A percentile compares a stretch with the other conserved stretches of the same genome.
phyloP scores from a whole-genome alignment of 306 rosid species.

The Rubus idaeus region DNA sequence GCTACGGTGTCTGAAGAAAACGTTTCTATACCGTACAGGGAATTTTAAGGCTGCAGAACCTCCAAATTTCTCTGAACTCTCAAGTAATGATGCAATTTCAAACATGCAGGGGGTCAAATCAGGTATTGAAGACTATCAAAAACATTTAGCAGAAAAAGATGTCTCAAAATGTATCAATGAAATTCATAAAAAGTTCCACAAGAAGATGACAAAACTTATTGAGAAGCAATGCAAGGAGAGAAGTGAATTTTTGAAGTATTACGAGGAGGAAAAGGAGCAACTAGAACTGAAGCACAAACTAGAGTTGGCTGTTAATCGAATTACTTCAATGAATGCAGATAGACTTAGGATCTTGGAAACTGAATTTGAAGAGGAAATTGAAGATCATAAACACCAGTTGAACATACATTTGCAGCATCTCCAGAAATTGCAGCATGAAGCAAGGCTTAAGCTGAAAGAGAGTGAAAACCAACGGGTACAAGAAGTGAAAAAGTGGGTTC shows the following conservation, averaged over 20 bases:
- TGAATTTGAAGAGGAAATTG: constrained; percentile 23
- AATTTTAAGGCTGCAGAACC: constrained; percentile 23
- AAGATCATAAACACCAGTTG: constrained; percentile 33
- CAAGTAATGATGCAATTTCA: constrained; percentile 18
- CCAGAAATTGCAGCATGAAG: constrained; percentile 38
- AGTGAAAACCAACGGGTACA: constrained; percentile 47
- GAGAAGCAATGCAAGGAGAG: constrained; percentile 41
- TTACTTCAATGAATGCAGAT: constrained; percentile 34
- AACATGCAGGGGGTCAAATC: constrained; percentile 20
- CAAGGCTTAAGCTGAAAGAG: constrained; percentile 39
- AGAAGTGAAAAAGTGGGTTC: constrained; percentile 46
- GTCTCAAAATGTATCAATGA: constrained; percentile 50
- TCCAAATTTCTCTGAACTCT: constrained; percentile 28
- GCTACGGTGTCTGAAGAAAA: constrained; percentile 66
- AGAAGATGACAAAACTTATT: constrained; percentile 38
- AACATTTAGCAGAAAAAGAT: constrained; percentile 42
- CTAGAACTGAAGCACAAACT: constrained; percentile 33
- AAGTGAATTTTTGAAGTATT: constrained; percentile 17
- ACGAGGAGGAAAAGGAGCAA: constrained; percentile 31
- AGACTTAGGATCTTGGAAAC: constrained; percentile 34
- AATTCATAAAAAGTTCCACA: constrained; percentile 52
- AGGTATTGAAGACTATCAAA: constrained; percentile 23
- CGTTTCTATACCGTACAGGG: constrained; percentile 44
- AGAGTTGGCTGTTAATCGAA: constrained; percentile 36
- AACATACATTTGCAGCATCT: constrained; percentile 41